Percentiles rank a stretch among this genome's conserved stretches.
Conservation (phyloP, 805 yeast genomes). For the Brettanomyces anomalus region DNA sequence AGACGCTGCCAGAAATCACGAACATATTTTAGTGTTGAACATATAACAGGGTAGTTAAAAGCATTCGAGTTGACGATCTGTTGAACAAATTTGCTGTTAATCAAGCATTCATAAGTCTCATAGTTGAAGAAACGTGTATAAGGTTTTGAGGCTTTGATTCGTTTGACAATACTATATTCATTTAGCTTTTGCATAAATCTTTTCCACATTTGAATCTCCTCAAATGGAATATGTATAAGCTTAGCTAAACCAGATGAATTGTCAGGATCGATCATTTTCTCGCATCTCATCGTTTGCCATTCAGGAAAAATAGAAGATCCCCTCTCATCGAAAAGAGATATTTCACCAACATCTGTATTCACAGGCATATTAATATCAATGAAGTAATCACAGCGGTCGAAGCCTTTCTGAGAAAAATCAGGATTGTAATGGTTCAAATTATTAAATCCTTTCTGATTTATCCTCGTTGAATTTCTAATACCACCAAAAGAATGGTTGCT, state of each 20-base stretch:
- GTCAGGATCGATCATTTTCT: constrained; percentile 43
- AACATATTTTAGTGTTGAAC: no score
- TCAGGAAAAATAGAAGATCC: constrained; percentile 15
- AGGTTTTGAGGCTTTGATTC: neutral
- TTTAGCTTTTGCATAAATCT: neutral
- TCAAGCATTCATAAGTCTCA: neutral
- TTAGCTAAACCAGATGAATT: constrained; percentile 39
- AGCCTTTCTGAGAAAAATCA: constrained; percentile 37
- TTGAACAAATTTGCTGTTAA: neutral
- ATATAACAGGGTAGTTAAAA: neutral
- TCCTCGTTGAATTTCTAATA: constrained; percentile 30
- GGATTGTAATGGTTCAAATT: constrained; percentile 59
- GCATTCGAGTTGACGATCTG: neutral
- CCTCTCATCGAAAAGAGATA: constrained; percentile 17
- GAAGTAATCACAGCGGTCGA: constrained; percentile 55
- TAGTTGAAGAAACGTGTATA: neutral
- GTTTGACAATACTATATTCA: neutral
- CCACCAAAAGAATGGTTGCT: constrained; percentile 10
- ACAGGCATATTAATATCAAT: constrained; percentile 53
- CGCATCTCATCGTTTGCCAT: constrained; percentile 45
- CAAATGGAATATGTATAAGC: constrained; percentile 5
- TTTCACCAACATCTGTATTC: constrained; percentile 36
- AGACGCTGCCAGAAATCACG: no score
- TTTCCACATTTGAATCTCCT: neutral
- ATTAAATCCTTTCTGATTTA: constrained; percentile 61